Conservation (phyloP, 257 asterid genomes). For the Lycium ferocissimum region DNA sequence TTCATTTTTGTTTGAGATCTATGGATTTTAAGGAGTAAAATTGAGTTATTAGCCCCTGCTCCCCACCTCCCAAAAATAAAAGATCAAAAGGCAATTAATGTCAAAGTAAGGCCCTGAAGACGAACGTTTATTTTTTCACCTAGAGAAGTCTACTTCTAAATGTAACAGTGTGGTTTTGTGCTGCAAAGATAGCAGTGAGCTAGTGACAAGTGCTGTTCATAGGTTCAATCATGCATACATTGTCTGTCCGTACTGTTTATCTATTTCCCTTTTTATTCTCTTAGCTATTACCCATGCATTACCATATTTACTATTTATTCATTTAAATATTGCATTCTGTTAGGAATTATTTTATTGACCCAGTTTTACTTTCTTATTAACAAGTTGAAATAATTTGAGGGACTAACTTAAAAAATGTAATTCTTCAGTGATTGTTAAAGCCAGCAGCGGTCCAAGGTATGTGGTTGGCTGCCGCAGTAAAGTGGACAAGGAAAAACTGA, state of each 20-base stretch:
- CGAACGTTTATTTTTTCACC: background rate
- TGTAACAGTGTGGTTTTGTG: constrained; percentile 18
- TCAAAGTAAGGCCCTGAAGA: background rate
- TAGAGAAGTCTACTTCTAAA: constrained; percentile 16
- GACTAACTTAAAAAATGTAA: background rate
- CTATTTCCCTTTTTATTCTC: background rate
- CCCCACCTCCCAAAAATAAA: background rate
- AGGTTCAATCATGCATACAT: background rate
- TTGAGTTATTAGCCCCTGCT: background rate
- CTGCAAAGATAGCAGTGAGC: constrained; percentile 16
- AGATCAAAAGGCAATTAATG: background rate
- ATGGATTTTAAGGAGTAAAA: background rate
- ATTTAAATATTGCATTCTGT: background rate
- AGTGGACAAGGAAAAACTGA: constrained; percentile 92
- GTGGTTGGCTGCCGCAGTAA: constrained; percentile 95
- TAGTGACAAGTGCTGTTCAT: constrained; percentile 19
- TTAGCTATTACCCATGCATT: background rate
- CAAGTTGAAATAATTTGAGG: background rate
- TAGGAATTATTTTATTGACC: background rate
- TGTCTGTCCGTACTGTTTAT: background rate
- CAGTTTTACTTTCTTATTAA: background rate
- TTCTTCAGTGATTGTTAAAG: constrained; percentile 46
- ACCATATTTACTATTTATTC: background rate
- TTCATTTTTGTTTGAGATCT: constrained; percentile 12
- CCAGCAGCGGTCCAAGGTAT: constrained; percentile 48